Conservation (phyloP, 2,329 filamentous ascomycete genomes). For the Cylindrodendrum hubeiense region DNA sequence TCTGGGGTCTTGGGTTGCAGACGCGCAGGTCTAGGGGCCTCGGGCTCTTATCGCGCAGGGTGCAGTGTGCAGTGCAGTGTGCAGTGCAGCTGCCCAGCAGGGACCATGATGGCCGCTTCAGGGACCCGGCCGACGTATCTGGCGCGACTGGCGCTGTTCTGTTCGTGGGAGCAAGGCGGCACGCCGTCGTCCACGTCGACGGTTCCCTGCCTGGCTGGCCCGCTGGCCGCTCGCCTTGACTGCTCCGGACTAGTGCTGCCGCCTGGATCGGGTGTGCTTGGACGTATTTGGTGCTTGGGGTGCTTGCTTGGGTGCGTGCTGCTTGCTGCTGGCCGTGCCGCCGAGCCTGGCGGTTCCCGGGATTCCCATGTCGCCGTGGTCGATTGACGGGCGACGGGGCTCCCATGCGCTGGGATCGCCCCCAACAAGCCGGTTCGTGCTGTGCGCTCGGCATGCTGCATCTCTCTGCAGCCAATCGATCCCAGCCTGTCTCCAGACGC, state of each 20-base stretch:
- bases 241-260: conserved; percentile 13
- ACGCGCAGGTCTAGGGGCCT: neutral
- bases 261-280: conserved; percentile 2
- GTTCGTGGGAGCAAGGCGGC: too few species aligned
- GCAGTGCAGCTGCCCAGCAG: conserved; percentile 10
- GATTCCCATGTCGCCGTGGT: conserved; percentile 26
- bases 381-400: conserved; percentile 10
- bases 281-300: neutral
- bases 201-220: conserved; percentile 21
- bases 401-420: conserved; percentile 33
- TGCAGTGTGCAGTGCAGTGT: neutral
- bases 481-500: conserved; percentile 9
- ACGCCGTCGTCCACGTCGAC: conserved; percentile 26
- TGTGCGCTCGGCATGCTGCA: conserved; percentile 37
- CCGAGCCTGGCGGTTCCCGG: conserved; percentile 29
- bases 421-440: conserved; percentile 38
- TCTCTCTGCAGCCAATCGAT: conserved; percentile 39
- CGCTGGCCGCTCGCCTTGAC: neutral
- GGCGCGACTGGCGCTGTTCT: conserved; percentile 35
- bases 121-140: neutral
- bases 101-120: conserved; percentile 10
- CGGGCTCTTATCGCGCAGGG: conserved; percentile 19
- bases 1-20: neutral
- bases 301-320: too few species aligned
- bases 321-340: neutral